Conservation (phyloP, 192 early-diverging fungal species). For the Umbelopsis vinacea region DNA sequence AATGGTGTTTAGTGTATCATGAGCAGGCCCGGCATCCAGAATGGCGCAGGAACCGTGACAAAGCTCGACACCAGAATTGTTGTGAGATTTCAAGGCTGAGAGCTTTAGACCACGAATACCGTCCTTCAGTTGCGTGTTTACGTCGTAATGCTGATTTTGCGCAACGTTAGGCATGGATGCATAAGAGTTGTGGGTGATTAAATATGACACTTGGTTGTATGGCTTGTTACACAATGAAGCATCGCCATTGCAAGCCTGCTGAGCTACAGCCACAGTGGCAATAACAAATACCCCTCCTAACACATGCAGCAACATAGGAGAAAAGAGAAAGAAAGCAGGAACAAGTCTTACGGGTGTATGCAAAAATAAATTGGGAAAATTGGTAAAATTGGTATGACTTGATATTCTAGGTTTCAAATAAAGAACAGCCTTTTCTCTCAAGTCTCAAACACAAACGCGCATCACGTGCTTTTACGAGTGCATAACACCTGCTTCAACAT, state of each 20-base stretch:
- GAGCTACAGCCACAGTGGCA: neutral
- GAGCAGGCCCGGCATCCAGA: slow-evolving; percentile 61
- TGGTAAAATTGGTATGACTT: too few relatives aligned
- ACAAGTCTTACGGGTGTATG: too few relatives aligned
- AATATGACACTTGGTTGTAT: slow-evolving; percentile 65
- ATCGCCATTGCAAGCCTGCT: slow-evolving; percentile 64
- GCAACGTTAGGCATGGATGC: slow-evolving; percentile 52
- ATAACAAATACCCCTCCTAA: neutral
- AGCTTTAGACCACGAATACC: slow-evolving; percentile 78
- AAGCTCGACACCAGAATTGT: slow-evolving; percentile 46
- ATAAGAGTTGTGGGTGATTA: slow-evolving; percentile 78
- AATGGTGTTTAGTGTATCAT: slow-evolving; percentile 54
- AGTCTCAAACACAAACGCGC: too few relatives aligned
- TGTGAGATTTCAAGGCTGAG: slow-evolving; percentile 42
- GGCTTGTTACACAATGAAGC: slow-evolving; percentile 60
- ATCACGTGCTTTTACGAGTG: too few relatives aligned
- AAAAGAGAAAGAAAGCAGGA: neutral
- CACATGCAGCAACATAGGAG: neutral
- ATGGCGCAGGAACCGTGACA: slow-evolving; percentile 66
- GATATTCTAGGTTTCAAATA: too few relatives aligned
- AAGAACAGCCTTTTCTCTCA: too few relatives aligned
- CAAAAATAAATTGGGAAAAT: too few relatives aligned
- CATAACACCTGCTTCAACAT: too few relatives aligned
- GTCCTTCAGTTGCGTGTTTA: slow-evolving; percentile 67
- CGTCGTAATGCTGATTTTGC: slow-evolving; percentile 67